Conservation (phyloP, 768 basidiomycete genomes). For the Hypholoma fasciculare region DNA sequence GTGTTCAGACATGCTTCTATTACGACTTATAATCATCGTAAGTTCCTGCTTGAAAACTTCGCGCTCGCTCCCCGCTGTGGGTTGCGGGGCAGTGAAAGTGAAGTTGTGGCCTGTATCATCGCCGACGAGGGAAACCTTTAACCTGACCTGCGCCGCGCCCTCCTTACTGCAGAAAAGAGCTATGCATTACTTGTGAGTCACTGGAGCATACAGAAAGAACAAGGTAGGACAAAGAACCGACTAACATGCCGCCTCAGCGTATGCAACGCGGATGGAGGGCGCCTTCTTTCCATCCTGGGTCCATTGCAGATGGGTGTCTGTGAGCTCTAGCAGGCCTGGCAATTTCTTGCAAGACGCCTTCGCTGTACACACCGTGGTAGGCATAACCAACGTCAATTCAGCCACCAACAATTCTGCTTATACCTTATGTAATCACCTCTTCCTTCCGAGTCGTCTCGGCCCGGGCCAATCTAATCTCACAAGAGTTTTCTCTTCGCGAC, state of each 20-base stretch:
- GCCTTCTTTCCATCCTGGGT: constrained; percentile 68
- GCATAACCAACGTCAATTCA: constrained; percentile 42
- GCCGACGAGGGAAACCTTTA: constrained; percentile 69
- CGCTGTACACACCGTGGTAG: constrained; percentile 68
- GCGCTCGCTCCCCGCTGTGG: constrained; percentile 67
- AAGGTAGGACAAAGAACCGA: constrained; percentile 19
- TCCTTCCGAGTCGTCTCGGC: neutral
- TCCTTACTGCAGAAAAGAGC: constrained; percentile 88
- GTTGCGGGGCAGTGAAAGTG: constrained; percentile 70
- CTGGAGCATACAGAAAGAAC: constrained; percentile 11
- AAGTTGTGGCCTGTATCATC: constrained; percentile 82
- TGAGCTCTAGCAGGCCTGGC: constrained; percentile 74
- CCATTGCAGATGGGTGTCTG: constrained; percentile 75
- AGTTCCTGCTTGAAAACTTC: constrained; percentile 83
- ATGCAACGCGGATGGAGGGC: constrained; percentile 62
- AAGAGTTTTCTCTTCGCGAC: constrained; percentile 6
- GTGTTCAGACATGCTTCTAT: constrained; percentile 48
- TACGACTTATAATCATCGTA: constrained; percentile 73
- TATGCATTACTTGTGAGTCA: constrained; percentile 26
- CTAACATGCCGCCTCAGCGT: constrained; percentile 64
- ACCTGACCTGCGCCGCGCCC: constrained; percentile 73
- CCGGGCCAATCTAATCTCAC: constrained; percentile 12
- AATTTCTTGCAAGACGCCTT: constrained; percentile 86
- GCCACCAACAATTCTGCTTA: neutral
- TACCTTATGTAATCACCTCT: constrained; percentile 19